Conservation (phyloP, 148 eudicot species). For the Agrostemma githago region DNA sequence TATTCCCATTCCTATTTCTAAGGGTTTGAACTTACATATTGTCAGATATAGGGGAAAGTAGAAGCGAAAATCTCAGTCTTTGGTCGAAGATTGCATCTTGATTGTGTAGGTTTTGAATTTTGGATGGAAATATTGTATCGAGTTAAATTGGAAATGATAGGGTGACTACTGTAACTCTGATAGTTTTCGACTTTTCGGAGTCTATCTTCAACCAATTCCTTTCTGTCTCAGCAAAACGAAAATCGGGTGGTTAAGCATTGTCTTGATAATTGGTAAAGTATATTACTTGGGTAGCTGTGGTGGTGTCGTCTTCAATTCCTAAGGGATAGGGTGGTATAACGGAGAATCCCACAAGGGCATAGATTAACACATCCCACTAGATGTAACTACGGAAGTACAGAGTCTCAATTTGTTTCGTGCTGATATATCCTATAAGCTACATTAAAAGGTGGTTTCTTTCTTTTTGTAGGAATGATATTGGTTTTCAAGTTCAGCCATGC, state of each 20-base stretch:
- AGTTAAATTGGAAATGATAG: neutral
- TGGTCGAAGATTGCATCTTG: neutral
- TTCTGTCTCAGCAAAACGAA: neutral
- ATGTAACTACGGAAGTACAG: neutral
- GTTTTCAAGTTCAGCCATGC: constrained; percentile 45
- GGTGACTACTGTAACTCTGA: neutral
- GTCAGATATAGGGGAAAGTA: neutral
- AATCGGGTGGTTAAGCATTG: neutral
- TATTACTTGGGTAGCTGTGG: neutral
- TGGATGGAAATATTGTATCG: neutral
- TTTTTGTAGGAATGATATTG: constrained; percentile 50
- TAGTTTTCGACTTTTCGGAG: neutral
- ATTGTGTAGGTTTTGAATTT: neutral
- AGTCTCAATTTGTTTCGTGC: neutral
- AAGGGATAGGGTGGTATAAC: neutral
- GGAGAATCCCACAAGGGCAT: neutral
- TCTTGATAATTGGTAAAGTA: neutral
- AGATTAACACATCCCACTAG: constrained; percentile 6
- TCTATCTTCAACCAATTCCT: neutral
- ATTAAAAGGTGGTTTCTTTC: constrained; percentile 1
- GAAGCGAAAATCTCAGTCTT: neutral
- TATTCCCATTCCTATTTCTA: neutral
- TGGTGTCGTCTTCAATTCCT: neutral
- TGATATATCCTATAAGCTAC: neutral
- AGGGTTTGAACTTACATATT: neutral